These are phyloP conservation scores for Neonectria sp. DNA, from an alignment of 2,329 filamentous ascomycete genomes.

Conservation along the genomic window DNA sequence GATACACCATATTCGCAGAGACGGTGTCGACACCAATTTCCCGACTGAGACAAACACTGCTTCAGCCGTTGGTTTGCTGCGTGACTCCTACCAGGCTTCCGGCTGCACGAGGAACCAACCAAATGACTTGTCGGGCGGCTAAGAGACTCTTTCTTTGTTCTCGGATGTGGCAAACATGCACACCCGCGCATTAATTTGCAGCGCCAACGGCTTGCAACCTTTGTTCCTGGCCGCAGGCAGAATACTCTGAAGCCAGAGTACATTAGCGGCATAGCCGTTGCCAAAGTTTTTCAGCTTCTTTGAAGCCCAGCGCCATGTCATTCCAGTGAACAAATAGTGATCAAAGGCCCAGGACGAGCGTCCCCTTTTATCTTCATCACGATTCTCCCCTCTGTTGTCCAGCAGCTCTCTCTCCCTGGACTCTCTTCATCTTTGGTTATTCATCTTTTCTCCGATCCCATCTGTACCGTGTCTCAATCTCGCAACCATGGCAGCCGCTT, in stretches of 20 bases:
- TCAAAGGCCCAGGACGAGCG: slow-evolving; percentile 11
- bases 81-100: background rate
- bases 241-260: slow-evolving; percentile 32
- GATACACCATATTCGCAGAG: slow-evolving; percentile 1
- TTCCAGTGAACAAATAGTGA: slow-evolving; percentile 38
- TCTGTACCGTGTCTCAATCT: background rate
- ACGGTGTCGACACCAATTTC: background rate
- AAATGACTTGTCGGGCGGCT: slow-evolving; percentile 28
- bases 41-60: background rate
- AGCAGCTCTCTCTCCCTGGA: background rate
- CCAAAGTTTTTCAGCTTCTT: slow-evolving; percentile 34
- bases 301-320: slow-evolving; percentile 39
- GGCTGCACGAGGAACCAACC: slow-evolving; percentile 2
- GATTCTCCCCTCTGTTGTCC: background rate
- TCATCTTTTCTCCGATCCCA: background rate
- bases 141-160: slow-evolving; percentile 47
- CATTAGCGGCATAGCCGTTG: slow-evolving; percentile 25
- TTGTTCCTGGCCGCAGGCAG: slow-evolving; percentile 29
- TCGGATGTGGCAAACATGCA: slow-evolving; percentile 43
- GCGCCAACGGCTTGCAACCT: slow-evolving; percentile 25
- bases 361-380: slow-evolving; percentile 14
- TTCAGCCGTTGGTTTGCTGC: background rate
- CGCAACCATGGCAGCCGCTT: slow-evolving; percentile 35
- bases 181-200: slow-evolving; percentile 28
- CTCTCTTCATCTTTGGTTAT: background rate